Conservation (phyloP, 2,329 filamentous ascomycete genomes). For the Mariannaea elegans region DNA sequence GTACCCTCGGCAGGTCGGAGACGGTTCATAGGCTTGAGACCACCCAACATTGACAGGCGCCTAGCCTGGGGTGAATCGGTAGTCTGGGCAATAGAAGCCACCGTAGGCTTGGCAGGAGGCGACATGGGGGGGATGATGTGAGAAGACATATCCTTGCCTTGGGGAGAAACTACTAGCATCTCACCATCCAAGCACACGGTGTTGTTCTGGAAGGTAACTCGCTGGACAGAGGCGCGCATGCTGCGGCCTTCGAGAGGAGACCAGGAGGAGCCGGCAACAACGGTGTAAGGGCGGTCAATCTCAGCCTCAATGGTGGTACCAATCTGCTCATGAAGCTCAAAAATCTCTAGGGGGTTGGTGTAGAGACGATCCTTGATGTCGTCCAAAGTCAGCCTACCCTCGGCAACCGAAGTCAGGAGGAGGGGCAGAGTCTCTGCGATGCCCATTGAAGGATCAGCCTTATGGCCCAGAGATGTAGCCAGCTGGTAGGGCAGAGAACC, state of each 20-base stretch:
- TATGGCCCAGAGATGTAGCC: slow-evolving; percentile 62
- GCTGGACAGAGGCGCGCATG: slow-evolving; percentile 75
- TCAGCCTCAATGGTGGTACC: slow-evolving; percentile 79
- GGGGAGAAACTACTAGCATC: slow-evolving; percentile 60
- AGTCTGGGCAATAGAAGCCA: slow-evolving; percentile 47
- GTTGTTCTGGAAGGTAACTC: slow-evolving; percentile 78
- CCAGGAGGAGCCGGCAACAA: slow-evolving; percentile 62
- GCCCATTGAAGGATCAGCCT: slow-evolving; percentile 68
- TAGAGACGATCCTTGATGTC: slow-evolving; percentile 77
- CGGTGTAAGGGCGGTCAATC: slow-evolving; percentile 74
- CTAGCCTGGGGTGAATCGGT: slow-evolving; percentile 49
- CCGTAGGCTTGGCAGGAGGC: slow-evolving; percentile 64
- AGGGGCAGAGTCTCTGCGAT: slow-evolving; percentile 79
- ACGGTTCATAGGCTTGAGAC: slow-evolving; percentile 42
- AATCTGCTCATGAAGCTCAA: slow-evolving; percentile 83
- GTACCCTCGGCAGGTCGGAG: slow-evolving; percentile 42
- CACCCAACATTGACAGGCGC: slow-evolving; percentile 43
- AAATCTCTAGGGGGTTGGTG: slow-evolving; percentile 82
- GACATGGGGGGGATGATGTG: slow-evolving; percentile 67
- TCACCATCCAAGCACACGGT: slow-evolving; percentile 80
- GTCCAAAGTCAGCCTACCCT: slow-evolving; percentile 77
- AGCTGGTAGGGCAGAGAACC: slow-evolving; percentile 82
- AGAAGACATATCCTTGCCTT: slow-evolving; percentile 80
- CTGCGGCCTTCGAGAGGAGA: slow-evolving; percentile 76
- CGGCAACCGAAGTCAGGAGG: slow-evolving; percentile 77